Conservation (phyloP, 495 filamentous ascomycete species). For the Podospora appendiculata region DNA sequence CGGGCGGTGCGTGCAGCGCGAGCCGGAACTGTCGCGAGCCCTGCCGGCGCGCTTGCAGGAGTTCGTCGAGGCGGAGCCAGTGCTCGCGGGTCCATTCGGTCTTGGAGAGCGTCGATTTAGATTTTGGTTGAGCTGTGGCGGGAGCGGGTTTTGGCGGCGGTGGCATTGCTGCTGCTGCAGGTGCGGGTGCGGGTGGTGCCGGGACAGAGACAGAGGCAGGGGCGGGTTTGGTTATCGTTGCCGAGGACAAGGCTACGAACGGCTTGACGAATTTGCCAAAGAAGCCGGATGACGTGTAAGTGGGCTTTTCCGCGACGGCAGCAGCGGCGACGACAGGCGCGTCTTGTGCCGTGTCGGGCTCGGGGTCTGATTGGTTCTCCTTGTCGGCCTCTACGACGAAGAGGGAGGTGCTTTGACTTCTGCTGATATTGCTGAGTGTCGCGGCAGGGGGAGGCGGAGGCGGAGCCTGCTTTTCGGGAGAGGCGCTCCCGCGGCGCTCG, state of each 20-base stretch:
- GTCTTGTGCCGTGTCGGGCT: not conserved
- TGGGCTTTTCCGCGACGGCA: not conserved
- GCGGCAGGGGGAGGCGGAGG: not conserved
- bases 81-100: constrained; percentile 32
- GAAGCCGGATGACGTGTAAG: not conserved
- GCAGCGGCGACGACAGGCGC: not conserved
- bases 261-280: too few species aligned
- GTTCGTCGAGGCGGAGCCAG: constrained; percentile 33
- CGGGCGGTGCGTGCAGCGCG: not conserved
- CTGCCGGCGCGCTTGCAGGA: constrained; percentile 22
- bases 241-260: not conserved
- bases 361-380: constrained; percentile 6
- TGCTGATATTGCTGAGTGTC: not conserved
- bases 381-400: constrained; percentile 2
- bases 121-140: not conserved
- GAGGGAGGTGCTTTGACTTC: not conserved
- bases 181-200: too few species aligned
- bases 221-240: not conserved
- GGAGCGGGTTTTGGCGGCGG: not conserved
- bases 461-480: constrained; percentile 9
- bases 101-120: constrained; percentile 16
- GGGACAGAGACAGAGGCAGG: not conserved
- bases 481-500: constrained; percentile 11
- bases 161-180: too few species aligned
- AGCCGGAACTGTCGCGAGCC: constrained; percentile 22